phyloP scores from a whole-genome alignment of 495 filamentous ascomycete genomes.

The Aspergillus cavernicola region DNA sequence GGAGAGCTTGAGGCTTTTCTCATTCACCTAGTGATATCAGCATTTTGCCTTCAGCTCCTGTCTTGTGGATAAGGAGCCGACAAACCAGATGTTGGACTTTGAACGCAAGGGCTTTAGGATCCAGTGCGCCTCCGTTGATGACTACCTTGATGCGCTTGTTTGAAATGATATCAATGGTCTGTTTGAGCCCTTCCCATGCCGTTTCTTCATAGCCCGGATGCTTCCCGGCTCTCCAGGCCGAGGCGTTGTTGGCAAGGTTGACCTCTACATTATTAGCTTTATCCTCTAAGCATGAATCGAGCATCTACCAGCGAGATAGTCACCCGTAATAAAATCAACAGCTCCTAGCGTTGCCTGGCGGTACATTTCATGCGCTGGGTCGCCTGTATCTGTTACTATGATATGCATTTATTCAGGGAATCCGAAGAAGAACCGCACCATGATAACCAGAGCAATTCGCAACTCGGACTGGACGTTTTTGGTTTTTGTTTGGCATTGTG shows the following conservation, averaged over 20 bases:
- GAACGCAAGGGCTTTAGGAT: constrained; percentile 40
- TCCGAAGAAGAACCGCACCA: constrained; percentile 22
- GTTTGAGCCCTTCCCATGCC: constrained; percentile 42
- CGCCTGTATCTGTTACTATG: constrained; percentile 24
- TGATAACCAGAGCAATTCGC: constrained; percentile 49
- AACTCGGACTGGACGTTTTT: constrained; percentile 37
- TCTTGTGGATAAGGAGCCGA: neutral
- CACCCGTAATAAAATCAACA: constrained; percentile 54
- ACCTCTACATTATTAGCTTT: constrained; percentile 29
- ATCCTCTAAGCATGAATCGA: neutral
- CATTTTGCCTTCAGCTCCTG: neutral
- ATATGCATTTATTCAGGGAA: too few relatives aligned
- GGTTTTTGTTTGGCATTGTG: constrained; percentile 12
- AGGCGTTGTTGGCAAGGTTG: constrained; percentile 45
- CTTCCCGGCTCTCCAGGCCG: constrained; percentile 32
- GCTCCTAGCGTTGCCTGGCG: constrained; percentile 42
- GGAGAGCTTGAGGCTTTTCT: constrained; percentile 30
- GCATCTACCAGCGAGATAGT: constrained; percentile 47
- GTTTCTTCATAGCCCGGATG: constrained; percentile 41
- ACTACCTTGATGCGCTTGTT: constrained; percentile 41
- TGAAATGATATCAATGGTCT: constrained; percentile 40
- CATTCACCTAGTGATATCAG: constrained; percentile 12
- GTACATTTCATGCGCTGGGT: constrained; percentile 43
- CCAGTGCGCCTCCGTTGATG: constrained; percentile 44
- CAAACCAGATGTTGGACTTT: constrained; percentile 33